Evolutionary conservation across 2,329 filamentous ascomycete genomes (phyloP), one percentile per base, ranked within the genome.

Genomic region (Chrysoporthe cubensis): DNA sequence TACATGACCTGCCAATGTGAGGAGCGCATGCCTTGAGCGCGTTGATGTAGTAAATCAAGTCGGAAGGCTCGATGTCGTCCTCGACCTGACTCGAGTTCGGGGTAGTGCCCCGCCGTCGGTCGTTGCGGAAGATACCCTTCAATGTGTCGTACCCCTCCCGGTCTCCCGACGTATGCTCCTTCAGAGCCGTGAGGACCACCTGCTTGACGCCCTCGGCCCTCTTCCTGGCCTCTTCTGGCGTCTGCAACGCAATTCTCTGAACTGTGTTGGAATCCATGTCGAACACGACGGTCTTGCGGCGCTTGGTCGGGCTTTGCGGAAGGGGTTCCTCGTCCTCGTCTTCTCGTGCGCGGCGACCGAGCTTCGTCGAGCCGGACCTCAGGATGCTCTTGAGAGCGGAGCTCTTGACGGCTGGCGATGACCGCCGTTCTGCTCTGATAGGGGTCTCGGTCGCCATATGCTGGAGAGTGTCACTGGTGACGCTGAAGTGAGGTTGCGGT

Each of bases 1-100:
- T 83, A 74, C 87, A 90, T 42, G 83, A 83, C 75, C 84, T 85
- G 71, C 86, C 84, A 43, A 91, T 79, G 46, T 87, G 80, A n/a
- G 87, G 86, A 8, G 87, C 82, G 72, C 85, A 88, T 74, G 83
- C 85, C 14, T 87, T 86, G 59, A 91, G 80, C n/a, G 88, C 88
- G 72, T 89, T 79, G 67, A 91, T 80, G 75, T 90, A 90, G 48
- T 82, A 81, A 71, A 86, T 84, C 60, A 90, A 80, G 71, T 89
- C 87, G 70, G 87, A 83, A 1, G 83, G 82, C 72, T 83, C 83
- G 59, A 83, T 73, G 43, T 86, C 82, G 9, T 85, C 82, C 40
- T 84, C 82, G 50, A 82, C 18, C 76, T 75, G 21, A 76, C 76
- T 62, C 78, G 74, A 57, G 56, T 66, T 56, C 42, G 71, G 64